phyloP scores from a whole-genome alignment of 495 filamentous ascomycete genomes.

The Amphirosellinia nigrospora region DNA sequence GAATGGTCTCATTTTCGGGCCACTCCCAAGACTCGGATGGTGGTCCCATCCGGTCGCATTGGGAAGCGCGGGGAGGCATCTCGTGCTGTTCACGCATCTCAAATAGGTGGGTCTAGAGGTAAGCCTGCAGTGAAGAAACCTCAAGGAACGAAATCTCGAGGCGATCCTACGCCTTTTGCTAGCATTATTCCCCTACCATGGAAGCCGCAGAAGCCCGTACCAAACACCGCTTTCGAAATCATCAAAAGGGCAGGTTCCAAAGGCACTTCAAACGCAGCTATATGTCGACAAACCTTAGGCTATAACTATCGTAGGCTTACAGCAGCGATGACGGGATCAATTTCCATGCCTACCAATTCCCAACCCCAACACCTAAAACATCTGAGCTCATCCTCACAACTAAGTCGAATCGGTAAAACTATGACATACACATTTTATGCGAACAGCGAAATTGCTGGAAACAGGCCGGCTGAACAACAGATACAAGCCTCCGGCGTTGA shows the following conservation, averaged over 20 bases:
- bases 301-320: slow-evolving; percentile 52
- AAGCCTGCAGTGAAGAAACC: slow-evolving; percentile 20
- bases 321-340: slow-evolving; percentile 45
- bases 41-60: slow-evolving; percentile 37
- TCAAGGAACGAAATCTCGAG: slow-evolving; percentile 17
- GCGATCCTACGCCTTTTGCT: slow-evolving; percentile 32
- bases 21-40: slow-evolving; percentile 38
- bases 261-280: slow-evolving; percentile 51
- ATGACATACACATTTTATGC: slow-evolving; percentile 54
- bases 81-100: slow-evolving; percentile 43
- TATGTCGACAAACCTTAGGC: slow-evolving; percentile 50
- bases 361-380: slow-evolving; percentile 53
- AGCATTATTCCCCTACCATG: slow-evolving; percentile 34
- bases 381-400: slow-evolving; percentile 48
- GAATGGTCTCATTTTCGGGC: slow-evolving; percentile 64
- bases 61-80: slow-evolving; percentile 42
- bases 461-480: not conserved
- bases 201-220: slow-evolving; percentile 52
- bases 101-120: slow-evolving; percentile 31
- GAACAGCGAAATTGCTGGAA: slow-evolving; percentile 24
- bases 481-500: not conserved
- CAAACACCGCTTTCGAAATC: slow-evolving; percentile 51
- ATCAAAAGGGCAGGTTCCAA: slow-evolving; percentile 46
- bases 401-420: slow-evolving; percentile 50
- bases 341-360: slow-evolving; percentile 45